phyloP scores from a whole-genome alignment of 495 filamentous ascomycete species.

The Xylaria telfairii region DNA sequence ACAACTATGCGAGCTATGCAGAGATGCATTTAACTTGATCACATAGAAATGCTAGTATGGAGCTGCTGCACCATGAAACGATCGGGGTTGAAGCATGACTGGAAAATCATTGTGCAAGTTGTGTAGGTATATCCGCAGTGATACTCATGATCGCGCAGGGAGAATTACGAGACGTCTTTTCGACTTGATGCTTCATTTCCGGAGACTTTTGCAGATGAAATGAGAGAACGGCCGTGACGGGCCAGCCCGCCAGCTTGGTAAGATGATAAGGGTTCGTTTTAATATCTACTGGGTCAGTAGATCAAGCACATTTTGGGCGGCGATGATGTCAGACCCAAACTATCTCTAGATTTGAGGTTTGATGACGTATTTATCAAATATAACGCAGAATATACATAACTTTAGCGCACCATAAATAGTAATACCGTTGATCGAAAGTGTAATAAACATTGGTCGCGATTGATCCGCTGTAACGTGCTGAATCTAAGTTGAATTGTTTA shows the following conservation, averaged over 20 bases:
- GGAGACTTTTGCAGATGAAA: too few relatives aligned
- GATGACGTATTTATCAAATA: slow-evolving; percentile 2
- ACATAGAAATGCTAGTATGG: neutral
- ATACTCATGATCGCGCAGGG: neutral
- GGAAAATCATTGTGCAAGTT: neutral
- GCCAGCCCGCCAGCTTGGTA: neutral
- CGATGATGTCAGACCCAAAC: slow-evolving; percentile 10
- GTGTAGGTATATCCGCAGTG: neutral
- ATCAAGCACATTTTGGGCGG: neutral
- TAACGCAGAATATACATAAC: neutral
- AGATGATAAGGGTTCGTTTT: neutral
- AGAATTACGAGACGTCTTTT: neutral
- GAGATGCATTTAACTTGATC: neutral
- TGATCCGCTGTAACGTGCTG: neutral
- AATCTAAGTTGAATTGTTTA: neutral
- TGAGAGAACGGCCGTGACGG: neutral
- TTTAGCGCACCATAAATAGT: neutral
- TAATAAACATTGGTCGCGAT: neutral
- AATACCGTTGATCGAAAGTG: too few relatives aligned
- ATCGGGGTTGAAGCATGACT: neutral
- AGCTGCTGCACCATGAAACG: neutral
- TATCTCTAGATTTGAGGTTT: neutral
- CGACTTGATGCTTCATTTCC: neutral
- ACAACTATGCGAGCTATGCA: neutral
- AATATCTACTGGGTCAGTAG: neutral